Base-by-base conservation (phyloP, 139 green algal species). In the Haematococcus sp. region DNA sequence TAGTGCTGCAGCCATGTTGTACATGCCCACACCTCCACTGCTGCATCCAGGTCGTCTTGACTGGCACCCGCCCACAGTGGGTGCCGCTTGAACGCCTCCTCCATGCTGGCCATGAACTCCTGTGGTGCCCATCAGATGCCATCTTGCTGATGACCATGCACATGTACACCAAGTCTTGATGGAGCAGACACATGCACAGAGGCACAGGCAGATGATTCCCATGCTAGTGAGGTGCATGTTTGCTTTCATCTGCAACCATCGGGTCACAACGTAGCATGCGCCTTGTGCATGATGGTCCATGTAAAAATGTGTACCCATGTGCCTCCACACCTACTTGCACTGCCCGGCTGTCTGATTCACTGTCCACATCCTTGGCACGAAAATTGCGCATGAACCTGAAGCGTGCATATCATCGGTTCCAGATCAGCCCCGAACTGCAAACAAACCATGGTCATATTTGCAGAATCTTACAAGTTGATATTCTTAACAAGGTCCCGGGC, bases 401-500 rank as follows among this genome's bases (percentile, higher is more conserved):
- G 7, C 7, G 40, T 49, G 40, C n/a, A n/a, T n/a, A n/a, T n/a
- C n/a, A n/a, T n/a, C n/a, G n/a, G n/a, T 49, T 49, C 40, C 11
- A 49, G 40, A 49, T 49, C n/a, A n/a, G n/a, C n/a, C n/a, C n/a
- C n/a, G n/a, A n/a, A n/a, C n/a, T n/a, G n/a, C n/a, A n/a, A n/a
- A n/a, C n/a, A n/a, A n/a, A n/a, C n/a, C n/a, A n/a, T n/a, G n/a
- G n/a, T n/a, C n/a, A n/a, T n/a, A n/a, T n/a, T n/a, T n/a, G n/a
- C n/a, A n/a, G n/a, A 49, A 7, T 49, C 73, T 59, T 59, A 92
- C 90, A 71, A 83, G 61, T 97, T 97, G 66, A 98, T 97, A 70
- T 49, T 85, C 0, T 86, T 77, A 2, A 98, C 95, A 0, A 99
- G 85, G 68, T 98, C 92, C 40, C 79, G 79, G 0, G 84, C 82